A percentile compares a stretch with the other conserved stretches of the same genome.
Evolutionary conservation across 2,329 filamentous ascomycete species (phyloP).

Genomic region (Colletotrichum theobromicola): DNA sequence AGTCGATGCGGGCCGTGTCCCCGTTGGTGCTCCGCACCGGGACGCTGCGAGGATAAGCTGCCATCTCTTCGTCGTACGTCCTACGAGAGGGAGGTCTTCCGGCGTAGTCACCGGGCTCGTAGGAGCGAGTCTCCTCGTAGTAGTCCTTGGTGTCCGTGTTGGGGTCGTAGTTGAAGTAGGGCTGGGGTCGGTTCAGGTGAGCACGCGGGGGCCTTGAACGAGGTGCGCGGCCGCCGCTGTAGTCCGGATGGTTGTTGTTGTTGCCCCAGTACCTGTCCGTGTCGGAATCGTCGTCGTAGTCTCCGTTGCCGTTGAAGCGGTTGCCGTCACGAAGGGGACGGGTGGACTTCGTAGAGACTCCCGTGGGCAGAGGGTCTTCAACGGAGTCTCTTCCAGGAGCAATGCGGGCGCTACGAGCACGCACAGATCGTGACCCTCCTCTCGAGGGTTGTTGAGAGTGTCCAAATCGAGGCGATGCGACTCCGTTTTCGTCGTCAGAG

Average conservation of each 20-base stretch:
- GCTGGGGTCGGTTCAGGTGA: constrained; percentile 18
- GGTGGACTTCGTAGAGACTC: constrained; percentile 2
- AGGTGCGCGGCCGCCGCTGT: constrained; percentile 12
- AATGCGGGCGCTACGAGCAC: neutral
- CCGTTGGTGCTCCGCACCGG: constrained; percentile 10
- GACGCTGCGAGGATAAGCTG: neutral
- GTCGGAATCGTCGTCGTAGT: constrained; percentile 18
- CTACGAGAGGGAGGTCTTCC: constrained; percentile 14
- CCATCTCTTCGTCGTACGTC: constrained; percentile 22
- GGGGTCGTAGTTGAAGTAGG: constrained; percentile 16
- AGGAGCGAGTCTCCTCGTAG: constrained; percentile 16
- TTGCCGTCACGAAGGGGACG: constrained; percentile 6
- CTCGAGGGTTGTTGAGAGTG: constrained; percentile 7
- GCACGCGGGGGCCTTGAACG: constrained; percentile 17
- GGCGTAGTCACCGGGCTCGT: constrained; percentile 12
- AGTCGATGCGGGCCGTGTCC: constrained; percentile 35
- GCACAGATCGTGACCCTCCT: constrained; percentile 3
- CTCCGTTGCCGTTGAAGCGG: neutral
- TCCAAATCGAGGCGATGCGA: neutral
- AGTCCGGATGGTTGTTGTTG: constrained; percentile 11
- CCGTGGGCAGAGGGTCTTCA: neutral
- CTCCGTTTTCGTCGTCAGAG: constrained; percentile 12
- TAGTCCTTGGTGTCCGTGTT: constrained; percentile 8
- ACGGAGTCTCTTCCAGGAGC: neutral
- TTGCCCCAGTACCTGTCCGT: constrained; percentile 17